Evolutionary conservation across 805 yeast genomes (phyloP).

Genomic region (Saccharomycodes ludwigii): DNA sequence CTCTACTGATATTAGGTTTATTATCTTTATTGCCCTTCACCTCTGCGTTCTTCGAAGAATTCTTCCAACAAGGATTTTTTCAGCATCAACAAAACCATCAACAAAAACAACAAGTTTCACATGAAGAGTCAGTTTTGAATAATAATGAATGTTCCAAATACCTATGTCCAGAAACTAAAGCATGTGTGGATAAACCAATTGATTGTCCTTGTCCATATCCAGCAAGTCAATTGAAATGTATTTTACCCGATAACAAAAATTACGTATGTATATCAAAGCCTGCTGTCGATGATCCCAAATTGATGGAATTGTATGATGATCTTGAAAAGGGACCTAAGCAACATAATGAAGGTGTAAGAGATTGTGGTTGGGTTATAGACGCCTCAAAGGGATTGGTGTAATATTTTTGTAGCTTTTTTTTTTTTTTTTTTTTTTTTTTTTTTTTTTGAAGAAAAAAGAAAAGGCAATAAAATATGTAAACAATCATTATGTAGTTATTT

Average conservation of each 20-base stretch:
- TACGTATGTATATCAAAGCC: slow-evolving; percentile 81
- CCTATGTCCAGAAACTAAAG: slow-evolving; percentile 72
- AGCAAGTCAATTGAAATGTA: slow-evolving; percentile 70
- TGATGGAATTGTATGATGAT: slow-evolving; percentile 28
- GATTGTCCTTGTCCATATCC: slow-evolving; percentile 92
- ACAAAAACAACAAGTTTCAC: slow-evolving; percentile 18
- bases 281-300: slow-evolving; percentile 31
- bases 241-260: slow-evolving; percentile 50
- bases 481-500: neutral
- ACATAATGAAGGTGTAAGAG: slow-evolving; percentile 43
- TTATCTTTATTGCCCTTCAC: no score
- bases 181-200: slow-evolving; percentile 55
- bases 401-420: no score
- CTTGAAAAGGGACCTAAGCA: slow-evolving; percentile 35
- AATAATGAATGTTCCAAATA: slow-evolving; percentile 43
- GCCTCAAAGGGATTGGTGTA: slow-evolving; percentile 51
- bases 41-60: slow-evolving; percentile 10
- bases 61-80: slow-evolving; percentile 31
- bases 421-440: no score
- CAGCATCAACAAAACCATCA: slow-evolving; percentile 28
- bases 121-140: slow-evolving; percentile 26
- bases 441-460: slow-evolving; percentile 1
- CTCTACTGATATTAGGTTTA: no score
- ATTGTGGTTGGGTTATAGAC: slow-evolving; percentile 74
- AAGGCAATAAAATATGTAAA: neutral